These are phyloP conservation scores for Hypoxylon fuscum DNA, from an alignment of 495 filamentous ascomycete genomes.

Conservation along the genomic window DNA sequence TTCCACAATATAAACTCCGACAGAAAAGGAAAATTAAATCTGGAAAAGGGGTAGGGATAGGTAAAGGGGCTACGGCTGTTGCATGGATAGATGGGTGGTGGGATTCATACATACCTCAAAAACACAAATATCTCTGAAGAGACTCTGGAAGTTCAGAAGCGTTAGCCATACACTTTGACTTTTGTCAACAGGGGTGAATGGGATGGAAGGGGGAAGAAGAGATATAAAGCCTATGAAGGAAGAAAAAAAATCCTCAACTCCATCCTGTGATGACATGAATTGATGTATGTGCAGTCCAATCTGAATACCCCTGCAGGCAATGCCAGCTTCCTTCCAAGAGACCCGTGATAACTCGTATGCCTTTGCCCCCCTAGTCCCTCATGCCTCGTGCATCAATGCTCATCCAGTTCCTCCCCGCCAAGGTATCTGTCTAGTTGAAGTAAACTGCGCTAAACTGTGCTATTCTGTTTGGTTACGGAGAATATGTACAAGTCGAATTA, in stretches of 20 bases:
- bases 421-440: slow-evolving; percentile 25
- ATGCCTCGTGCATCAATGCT: background rate
- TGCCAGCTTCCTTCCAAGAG: background rate
- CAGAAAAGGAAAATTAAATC: too few relatives aligned
- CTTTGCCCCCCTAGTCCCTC: background rate
- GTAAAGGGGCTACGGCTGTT: background rate
- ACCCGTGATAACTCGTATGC: background rate
- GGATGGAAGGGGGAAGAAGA: slow-evolving; percentile 5
- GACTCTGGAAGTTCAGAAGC: slow-evolving; percentile 28
- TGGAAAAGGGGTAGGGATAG: background rate
- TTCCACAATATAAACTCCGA: too few relatives aligned
- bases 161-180: slow-evolving; percentile 39
- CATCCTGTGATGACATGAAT: slow-evolving; percentile 34
- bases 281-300: slow-evolving; percentile 37
- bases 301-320: slow-evolving; percentile 5
- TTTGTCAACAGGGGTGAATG: slow-evolving; percentile 2
- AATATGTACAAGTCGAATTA: slow-evolving; percentile 38
- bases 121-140: background rate
- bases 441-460: slow-evolving; percentile 20
- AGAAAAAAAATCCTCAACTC: slow-evolving; percentile 34
- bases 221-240: slow-evolving; percentile 36
- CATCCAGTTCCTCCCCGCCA: background rate
- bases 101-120: slow-evolving; percentile 30
- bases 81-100: background rate
- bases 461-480: slow-evolving; percentile 21